Base-by-base conservation (phyloP, 1,284 basidiomycete species). In the Pulveroboletus sp. region DNA sequence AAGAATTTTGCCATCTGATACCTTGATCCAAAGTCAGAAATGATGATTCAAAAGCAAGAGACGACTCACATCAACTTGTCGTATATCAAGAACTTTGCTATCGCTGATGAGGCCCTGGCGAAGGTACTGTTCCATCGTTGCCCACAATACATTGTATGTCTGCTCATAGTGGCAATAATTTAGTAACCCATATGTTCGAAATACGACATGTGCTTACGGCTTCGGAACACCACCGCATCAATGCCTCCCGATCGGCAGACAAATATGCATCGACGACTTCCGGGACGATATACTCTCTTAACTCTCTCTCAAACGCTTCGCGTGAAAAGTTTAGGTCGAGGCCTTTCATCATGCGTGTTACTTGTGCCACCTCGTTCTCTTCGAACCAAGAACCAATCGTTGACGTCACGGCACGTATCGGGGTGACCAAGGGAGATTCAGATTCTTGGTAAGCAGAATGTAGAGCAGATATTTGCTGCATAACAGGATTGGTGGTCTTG, bases 121-220 rank as follows among this genome's bases (percentile, higher is more conserved):
- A 52, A 97, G 78, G 73, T 95, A 98, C 63, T 93, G 90, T 65
- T 97, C 94, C 83, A 99, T 91, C 4, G 95, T 97, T 4, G 96
- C 96, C 89, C 95, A 97, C 4, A 98, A 81, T 13, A 99, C 92
- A 67, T 98, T 98, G 74, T 95, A 94, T 3, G 94, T 95, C 92
- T 95, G 50, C 13, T 57, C 53, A 53, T n/a, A 42, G 48, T 10
- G 11, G 35, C 17, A 32, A 42, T 3, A 5, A 19, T 44, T 58
- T 19, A 60, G 49, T 4, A 46, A 29, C 1, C 19, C 33, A 49
- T 26, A 16, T 11, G 17, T 39, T 13, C n/a, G 43, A 52, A 24
- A 55, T 9, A 26, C 21, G 21, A 37, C 21, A 54, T 33, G n/a
- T 15, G 78, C 92, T 70, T 65, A 95, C 93, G 53, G 93, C 97